Conservation (phyloP, 805 yeast genomes). For the Saturnispora galanensis region DNA sequence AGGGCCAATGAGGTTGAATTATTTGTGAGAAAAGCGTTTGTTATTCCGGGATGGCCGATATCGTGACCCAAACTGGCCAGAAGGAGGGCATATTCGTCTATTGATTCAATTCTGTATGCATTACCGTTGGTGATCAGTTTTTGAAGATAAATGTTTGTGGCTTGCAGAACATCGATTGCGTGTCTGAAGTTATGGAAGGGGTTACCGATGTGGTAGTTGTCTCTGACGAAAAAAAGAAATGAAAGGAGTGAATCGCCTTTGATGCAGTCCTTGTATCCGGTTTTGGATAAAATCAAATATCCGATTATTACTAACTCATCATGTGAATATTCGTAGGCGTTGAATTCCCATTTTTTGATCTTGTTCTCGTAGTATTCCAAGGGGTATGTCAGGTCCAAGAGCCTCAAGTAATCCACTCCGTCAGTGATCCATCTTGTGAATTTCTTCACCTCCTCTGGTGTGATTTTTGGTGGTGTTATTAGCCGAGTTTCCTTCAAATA, state of each 20-base stretch:
- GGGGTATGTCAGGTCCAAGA: slow-evolving; percentile 18
- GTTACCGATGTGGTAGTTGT: slow-evolving; percentile 73
- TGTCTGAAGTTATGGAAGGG: slow-evolving; percentile 94
- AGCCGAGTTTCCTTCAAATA: slow-evolving; percentile 12
- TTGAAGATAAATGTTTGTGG: slow-evolving; percentile 55
- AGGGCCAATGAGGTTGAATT: slow-evolving; percentile 54
- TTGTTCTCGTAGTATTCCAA: slow-evolving; percentile 23
- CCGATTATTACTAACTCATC: slow-evolving; percentile 62
- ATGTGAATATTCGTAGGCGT: slow-evolving; percentile 52
- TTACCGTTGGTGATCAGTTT: slow-evolving; percentile 10
- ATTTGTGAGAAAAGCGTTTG: slow-evolving; percentile 58
- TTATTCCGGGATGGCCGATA: slow-evolving; percentile 94
- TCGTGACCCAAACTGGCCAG: slow-evolving; percentile 92
- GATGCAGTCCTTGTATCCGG: background rate
- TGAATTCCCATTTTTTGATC: slow-evolving; percentile 57
- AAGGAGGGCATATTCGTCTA: slow-evolving; percentile 49
- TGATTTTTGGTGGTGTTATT: background rate
- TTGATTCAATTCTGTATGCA: slow-evolving; percentile 9
- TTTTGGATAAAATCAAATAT: slow-evolving; percentile 36
- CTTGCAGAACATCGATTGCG: slow-evolving; percentile 92
- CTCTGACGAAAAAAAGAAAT: slow-evolving; percentile 59
- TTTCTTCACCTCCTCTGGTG: slow-evolving; percentile 5
- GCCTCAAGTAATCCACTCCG: slow-evolving; percentile 22
- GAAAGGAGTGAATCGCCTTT: slow-evolving; percentile 7
- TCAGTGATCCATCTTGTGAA: slow-evolving; percentile 17